Evolutionary conservation across 306 rosid genomes (phyloP), one percentile per base, ranked within the genome.

Genomic region (Casuarina equisetifolia): DNA sequence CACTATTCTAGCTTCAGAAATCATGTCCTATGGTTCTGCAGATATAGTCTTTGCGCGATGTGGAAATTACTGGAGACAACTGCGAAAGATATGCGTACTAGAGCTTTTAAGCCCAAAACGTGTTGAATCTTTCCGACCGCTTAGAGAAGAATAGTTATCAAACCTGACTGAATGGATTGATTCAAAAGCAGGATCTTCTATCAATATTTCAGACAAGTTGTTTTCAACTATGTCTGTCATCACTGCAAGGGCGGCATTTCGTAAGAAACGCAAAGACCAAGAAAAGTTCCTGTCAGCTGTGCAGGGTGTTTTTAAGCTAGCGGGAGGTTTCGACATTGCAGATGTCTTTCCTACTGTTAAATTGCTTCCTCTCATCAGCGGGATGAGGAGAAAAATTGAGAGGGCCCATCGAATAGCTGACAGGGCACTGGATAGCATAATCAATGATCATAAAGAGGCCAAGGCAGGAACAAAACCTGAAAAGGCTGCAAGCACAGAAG

Each of bases 21-120:
- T 71, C 13, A 0, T 53, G 2, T 2, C 50, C 9, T 62, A 75
- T 45, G 76, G 0, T 11, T 80, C 76, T 50, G 39, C 59, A 19
- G 81, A 53, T 5, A 46, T 63, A 35, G 32, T 25, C 32, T 25
- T 25, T 25, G 32, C 1, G 0, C 32, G 32, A 25, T 25, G 1
- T 25, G 86, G 81, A 42, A 63, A 74, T 0, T 84, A 84, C 1
- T 84, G 88, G 88, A 81, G 16, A 78, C 20, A 79, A 76, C 1
- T 1, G 49, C 13, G 51, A 48, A 48, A 48, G 11, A 48, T 48
- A 8, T 48, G 51, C 11, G 51, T 48, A 8, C 51, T 48, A 9
- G 51, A 48, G 51, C 51, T 48, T 48, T 48, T 48, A 9, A 48
- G 51, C 11, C 15, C 13, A 48, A 84, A 84, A 62, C 78, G 84